Evolutionary conservation across 345 rosid species (phyloP).

Genomic region (Populus euphratica): DNA sequence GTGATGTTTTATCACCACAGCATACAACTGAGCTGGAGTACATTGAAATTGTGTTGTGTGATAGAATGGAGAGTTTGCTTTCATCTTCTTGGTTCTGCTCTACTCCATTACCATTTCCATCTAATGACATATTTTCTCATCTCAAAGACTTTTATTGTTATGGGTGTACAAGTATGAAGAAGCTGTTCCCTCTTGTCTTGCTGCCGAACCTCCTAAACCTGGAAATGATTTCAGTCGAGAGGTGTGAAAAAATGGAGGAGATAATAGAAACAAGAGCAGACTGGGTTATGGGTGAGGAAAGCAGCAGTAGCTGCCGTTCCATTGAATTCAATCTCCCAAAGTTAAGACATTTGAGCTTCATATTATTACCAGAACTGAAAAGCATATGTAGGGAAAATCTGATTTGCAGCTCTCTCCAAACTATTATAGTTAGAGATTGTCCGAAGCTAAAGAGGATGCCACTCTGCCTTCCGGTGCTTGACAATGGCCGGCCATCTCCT

Average conservation of each 20-base stretch:
- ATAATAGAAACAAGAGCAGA: conserved; percentile 10
- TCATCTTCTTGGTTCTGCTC: neutral
- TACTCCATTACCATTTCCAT: neutral
- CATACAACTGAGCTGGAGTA: neutral
- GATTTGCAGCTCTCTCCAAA: conserved; percentile 10
- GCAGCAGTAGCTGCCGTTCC: neutral
- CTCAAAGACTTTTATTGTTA: neutral
- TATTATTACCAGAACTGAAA: neutral
- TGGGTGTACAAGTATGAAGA: conserved; percentile 16
- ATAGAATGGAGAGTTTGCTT: neutral
- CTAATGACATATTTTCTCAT: neutral
- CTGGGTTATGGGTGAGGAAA: neutral
- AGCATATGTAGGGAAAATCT: neutral
- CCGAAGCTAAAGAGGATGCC: conserved; percentile 14
- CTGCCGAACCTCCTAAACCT: neutral
- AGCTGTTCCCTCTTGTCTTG: conserved; percentile 1
- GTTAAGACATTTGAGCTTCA: neutral
- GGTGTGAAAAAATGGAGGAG: conserved; percentile 17
- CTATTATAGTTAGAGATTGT: neutral
- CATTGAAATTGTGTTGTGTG: neutral
- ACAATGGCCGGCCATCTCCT: neutral
- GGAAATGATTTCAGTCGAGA: neutral
- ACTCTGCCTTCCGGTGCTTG: neutral
- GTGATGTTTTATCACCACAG: neutral
- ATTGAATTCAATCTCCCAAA: conserved; percentile 2